Base-by-base conservation (phyloP, 805 yeast genomes). In the Hanseniaspora guilliermondii region DNA sequence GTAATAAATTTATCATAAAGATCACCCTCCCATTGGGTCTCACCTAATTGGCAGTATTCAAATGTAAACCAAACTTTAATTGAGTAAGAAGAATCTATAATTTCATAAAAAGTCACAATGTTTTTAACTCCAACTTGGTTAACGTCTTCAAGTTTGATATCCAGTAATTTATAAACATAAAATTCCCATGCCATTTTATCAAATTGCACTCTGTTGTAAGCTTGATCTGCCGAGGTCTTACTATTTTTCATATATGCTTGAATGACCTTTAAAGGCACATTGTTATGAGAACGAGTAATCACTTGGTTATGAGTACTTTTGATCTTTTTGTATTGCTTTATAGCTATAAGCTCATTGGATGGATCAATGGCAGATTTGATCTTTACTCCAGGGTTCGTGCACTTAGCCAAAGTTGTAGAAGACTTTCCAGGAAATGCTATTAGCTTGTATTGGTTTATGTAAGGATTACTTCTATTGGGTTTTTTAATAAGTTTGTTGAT, bases 101-200 rank as follows among this genome's bases (percentile, higher is more conserved):
- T 62, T 50, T 64, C 60, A 11, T 60, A 42, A 16, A 66, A 47
- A 14, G 53, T 56, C 1, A 64, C 58, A 21, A 65, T 59, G 50
- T 64, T 56, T 25, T 24, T 14, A 1, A 14, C 12, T 33, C 44
- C 36, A n/a, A 5, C 22, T 24, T 25, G 25, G 2, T 25, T 36
- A 9, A 14, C 8, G 4, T 21, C 21, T 7, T 14, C 35, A 7
- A 21, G 37, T 14, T 21, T 32, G 11, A n/a, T 17, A 9, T 37
- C 14, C 7, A 25, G n/a, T 22, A 36, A 27, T 30, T 46, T 53
- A n/a, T 60, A 50, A 4, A 65, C 57, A 37, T 61, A 63, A 14
- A 65, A 56, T 56, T 68, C 71, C 68, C 70, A 66, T 33, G 65
- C 59, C 42, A 66, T 60, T 48, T 62, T 65, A 37, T 62, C 60